Base-by-base conservation (phyloP, 176 grass and related monocot species). In the Aegilops speltoides region DNA sequence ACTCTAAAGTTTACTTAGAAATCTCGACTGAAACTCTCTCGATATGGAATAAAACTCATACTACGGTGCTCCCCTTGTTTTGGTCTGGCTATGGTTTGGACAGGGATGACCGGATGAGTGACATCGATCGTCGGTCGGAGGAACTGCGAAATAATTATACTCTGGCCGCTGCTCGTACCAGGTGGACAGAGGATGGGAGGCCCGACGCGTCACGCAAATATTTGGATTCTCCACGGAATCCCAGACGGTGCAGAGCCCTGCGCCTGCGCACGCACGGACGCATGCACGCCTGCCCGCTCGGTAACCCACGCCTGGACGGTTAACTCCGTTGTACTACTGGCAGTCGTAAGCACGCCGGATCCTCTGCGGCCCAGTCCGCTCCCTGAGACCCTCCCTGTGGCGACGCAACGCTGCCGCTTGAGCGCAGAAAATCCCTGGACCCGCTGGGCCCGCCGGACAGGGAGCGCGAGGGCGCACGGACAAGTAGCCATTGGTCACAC, bases 251-350 rank as follows among this genome's bases (percentile, higher is more conserved):
- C 82, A 74, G 2, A 76, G 23, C 82, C 74, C 64, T 41, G 81
- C 13, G 1, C 37, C 24, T 50, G 7, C 71, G 24, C 14, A 50
- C 72, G 72, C 72, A 75, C 65, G 31, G 28, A 19, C 63, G 7
- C 22, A 17, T 56, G 56, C 56, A 57, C 19, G 52, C 52, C 13
- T 6, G 16, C 50, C 12, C 45, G 15, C 48, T 6, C 54, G 80
- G 31, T 8, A 76, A 24, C 15, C 76, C 33, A 84, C 59, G 85
- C 10, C 12, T 87, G 85, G 81, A 7, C 85, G 81, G 76, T 91
- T 91, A 91, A 69, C 89, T 76, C 85, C 25, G 76, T 80, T 84
- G 62, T 8, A 67, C 11, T 8, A 67, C 11, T 4, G 54, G 6
- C 54, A 3, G 19, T 1, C 56, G 20, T 57, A 1, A 37, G 16